Evolutionary conservation across 768 basidiomycete species (phyloP).

Genomic region (Mycena latifolia): DNA sequence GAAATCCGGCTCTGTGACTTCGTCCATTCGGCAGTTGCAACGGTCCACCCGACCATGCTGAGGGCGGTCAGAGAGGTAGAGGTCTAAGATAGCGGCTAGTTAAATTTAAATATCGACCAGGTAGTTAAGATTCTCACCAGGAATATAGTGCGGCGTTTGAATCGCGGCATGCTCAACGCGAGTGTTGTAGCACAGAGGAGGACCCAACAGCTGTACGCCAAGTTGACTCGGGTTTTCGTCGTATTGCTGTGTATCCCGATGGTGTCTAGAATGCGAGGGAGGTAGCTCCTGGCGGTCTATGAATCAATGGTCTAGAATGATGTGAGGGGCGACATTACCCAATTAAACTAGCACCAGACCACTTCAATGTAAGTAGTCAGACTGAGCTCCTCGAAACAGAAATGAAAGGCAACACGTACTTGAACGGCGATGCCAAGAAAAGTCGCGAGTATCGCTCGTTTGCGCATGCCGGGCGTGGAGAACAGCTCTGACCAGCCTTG

Average conservation of each 20-base stretch:
- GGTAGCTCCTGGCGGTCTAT: slow-evolving; percentile 4
- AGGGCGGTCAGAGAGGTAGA: neutral
- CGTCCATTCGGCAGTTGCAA: slow-evolving; percentile 6
- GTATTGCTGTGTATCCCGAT: slow-evolving; percentile 19
- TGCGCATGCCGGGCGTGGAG: slow-evolving; percentile 11
- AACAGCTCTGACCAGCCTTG: slow-evolving; percentile 8
- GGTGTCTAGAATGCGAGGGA: slow-evolving; percentile 15
- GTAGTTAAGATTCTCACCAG: neutral
- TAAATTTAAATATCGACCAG: neutral
- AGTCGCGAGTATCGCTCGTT: slow-evolving; percentile 8
- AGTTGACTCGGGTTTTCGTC: slow-evolving; percentile 15
- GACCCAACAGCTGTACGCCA: slow-evolving; percentile 10
- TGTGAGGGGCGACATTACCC: neutral
- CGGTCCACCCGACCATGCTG: slow-evolving; percentile 14
- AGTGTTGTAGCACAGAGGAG: slow-evolving; percentile 8
- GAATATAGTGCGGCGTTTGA: slow-evolving; percentile 21
- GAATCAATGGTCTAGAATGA: neutral
- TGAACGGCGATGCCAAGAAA: slow-evolving; percentile 13
- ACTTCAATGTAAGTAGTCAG: neutral
- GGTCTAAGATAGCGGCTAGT: neutral
- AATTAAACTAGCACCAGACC: slow-evolving; percentile 13
- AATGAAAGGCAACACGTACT: neutral
- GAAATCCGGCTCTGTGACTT: neutral
- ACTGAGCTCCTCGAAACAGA: too few species aligned
- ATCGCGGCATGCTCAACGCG: slow-evolving; percentile 9